Evolutionary conservation across 1,284 basidiomycete species (phyloP).

Genomic region (Mycosarcoma mackinlayi): DNA sequence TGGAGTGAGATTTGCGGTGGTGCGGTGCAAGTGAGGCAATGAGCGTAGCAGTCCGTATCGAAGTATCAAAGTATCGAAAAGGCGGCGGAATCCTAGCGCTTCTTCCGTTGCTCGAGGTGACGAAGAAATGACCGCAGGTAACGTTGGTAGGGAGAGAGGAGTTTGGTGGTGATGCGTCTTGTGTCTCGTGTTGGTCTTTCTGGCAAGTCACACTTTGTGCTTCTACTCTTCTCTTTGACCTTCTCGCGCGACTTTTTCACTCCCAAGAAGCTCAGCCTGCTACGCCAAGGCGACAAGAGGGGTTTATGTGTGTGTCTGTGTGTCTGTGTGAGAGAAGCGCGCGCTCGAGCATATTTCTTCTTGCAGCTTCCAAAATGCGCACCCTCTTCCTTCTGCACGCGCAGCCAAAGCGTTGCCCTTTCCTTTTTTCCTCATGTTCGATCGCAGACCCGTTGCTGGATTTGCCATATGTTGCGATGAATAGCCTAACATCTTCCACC

Average conservation of each 20-base stretch:
- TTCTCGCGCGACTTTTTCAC: conserved; percentile 37
- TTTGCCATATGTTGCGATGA: not conserved
- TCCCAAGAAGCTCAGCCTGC: conserved; percentile 8
- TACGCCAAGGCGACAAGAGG: conserved; percentile 7
- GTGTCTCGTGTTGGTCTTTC: conserved; percentile 40
- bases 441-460: conserved; percentile 7
- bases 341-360: conserved; percentile 31
- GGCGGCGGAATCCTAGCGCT: too few species aligned
- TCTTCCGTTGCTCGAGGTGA: not conserved
- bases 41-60: too few species aligned
- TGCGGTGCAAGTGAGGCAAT: not conserved
- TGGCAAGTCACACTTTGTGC: too few species aligned
- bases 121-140: not conserved
- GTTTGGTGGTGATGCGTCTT: not conserved
- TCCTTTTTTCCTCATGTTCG: conserved; percentile 20
- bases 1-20: not conserved
- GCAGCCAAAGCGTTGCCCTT: not conserved
- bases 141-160: conserved; percentile 7
- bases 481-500: not conserved
- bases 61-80: too few species aligned
- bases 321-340: not conserved
- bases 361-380: conserved; percentile 38
- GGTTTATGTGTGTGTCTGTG: too few species aligned
- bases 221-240: conserved; percentile 19
- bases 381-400: conserved; percentile 4